Evolutionary conservation across 768 basidiomycete genomes (phyloP).

Genomic region (Termitomyces sp.): DNA sequence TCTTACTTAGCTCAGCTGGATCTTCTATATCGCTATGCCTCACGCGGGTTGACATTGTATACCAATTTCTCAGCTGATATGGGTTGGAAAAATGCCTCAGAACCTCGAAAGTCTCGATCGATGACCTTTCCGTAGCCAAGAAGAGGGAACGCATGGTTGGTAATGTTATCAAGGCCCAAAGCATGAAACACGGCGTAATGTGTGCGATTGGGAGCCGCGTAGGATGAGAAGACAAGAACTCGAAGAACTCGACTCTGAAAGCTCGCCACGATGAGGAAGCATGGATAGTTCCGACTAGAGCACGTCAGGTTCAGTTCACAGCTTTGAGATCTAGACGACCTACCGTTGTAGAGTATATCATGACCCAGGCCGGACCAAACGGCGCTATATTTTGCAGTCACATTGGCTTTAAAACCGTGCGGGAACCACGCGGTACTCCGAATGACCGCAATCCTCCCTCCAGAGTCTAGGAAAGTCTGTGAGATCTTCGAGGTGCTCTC

Average conservation of each 20-base stretch:
- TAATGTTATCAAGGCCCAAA: slow-evolving; percentile 23
- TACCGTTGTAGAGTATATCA: slow-evolving; percentile 25
- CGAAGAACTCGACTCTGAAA: slow-evolving; percentile 26
- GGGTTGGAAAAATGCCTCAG: slow-evolving; percentile 19
- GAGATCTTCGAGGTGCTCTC: slow-evolving; percentile 24
- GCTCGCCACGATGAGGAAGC: slow-evolving; percentile 19
- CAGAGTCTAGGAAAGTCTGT: slow-evolving; percentile 20
- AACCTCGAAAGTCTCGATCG: slow-evolving; percentile 11
- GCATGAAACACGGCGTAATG: slow-evolving; percentile 26
- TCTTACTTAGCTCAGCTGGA: not conserved
- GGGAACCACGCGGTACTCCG: slow-evolving; percentile 20
- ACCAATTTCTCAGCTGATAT: slow-evolving; percentile 28
- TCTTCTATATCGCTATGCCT: not conserved
- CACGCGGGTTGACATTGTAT: slow-evolving; percentile 11
- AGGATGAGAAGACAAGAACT: slow-evolving; percentile 20
- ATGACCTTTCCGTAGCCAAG: slow-evolving; percentile 23
- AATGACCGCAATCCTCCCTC: slow-evolving; percentile 26
- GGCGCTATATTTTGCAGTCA: slow-evolving; percentile 22
- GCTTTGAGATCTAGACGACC: not conserved
- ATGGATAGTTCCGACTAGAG: slow-evolving; percentile 17
- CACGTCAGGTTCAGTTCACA: not conserved
- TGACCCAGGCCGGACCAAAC: slow-evolving; percentile 28
- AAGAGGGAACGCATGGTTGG: slow-evolving; percentile 22
- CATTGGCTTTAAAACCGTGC: slow-evolving; percentile 18
- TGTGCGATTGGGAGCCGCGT: slow-evolving; percentile 19